Percentiles rank a stretch among this genome's conserved stretches.
phyloP scores from a whole-genome alignment of 2,329 filamentous ascomycete species.

The Fusarium sublunatum region DNA sequence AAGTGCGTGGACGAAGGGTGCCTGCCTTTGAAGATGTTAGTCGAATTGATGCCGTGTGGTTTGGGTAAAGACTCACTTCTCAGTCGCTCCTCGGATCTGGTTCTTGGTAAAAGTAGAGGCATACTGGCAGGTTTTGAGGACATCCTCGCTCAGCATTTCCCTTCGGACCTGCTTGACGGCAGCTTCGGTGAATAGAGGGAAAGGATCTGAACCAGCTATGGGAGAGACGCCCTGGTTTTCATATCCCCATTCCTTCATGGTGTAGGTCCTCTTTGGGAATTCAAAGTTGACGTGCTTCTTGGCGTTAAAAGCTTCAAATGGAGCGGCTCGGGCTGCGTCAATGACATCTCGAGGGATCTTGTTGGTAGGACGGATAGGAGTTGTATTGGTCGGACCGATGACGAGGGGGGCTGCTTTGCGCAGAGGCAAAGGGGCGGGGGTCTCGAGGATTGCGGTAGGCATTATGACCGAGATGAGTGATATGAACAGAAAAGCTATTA shows the following conservation, averaged over 20 bases:
- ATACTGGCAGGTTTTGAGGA: constrained; percentile 67
- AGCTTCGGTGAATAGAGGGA: constrained; percentile 70
- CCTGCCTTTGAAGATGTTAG: constrained; percentile 48
- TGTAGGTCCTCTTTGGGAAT: constrained; percentile 62
- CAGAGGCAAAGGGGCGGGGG: neutral
- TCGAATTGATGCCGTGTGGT: neutral
- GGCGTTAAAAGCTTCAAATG: constrained; percentile 59
- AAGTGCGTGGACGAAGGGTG: constrained; percentile 70
- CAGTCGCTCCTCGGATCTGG: constrained; percentile 61
- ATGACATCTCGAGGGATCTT: constrained; percentile 22
- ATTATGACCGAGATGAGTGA: neutral
- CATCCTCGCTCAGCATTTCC: constrained; percentile 69
- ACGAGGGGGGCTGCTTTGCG: constrained; percentile 40
- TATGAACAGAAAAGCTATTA: neutral
- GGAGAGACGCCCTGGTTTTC: constrained; percentile 69
- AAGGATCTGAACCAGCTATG: constrained; percentile 73
- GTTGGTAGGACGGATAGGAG: constrained; percentile 42
- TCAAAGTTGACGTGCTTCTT: constrained; percentile 66
- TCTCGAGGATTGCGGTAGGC: constrained; percentile 6
- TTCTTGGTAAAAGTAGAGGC: constrained; percentile 61
- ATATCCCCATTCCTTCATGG: constrained; percentile 71
- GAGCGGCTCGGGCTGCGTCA: constrained; percentile 12
- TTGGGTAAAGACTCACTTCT: constrained; percentile 58
- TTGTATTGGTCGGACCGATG: constrained; percentile 48
- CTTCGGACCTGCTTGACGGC: constrained; percentile 70